A percentile compares a stretch with the other conserved stretches of the same genome.
phyloP scores from a whole-genome alignment of 345 rosid genomes.

The Ceriops tagal region DNA sequence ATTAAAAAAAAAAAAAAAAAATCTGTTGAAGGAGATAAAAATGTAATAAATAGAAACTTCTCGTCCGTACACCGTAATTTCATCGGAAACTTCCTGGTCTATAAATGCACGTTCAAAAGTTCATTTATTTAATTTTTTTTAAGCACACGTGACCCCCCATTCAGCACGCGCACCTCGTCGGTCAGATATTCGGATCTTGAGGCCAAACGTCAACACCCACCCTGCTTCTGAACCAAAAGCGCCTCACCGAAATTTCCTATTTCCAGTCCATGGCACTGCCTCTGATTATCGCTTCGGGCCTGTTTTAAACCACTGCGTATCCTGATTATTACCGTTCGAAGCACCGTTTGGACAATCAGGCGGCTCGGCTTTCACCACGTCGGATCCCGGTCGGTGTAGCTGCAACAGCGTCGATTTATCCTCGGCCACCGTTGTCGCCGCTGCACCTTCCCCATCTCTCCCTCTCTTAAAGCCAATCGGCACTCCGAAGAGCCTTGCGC shows the following conservation, averaged over 20 bases:
- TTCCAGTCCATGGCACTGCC: neutral
- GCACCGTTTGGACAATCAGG: neutral
- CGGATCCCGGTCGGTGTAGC: neutral
- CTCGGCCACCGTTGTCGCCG: neutral
- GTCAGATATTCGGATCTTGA: neutral
- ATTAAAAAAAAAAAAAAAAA: too few relatives aligned
- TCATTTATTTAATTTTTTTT: neutral
- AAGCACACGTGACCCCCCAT: constrained; percentile 24
- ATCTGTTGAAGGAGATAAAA: too few relatives aligned
- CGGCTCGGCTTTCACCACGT: constrained; percentile 16
- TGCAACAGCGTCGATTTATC: constrained; percentile 2
- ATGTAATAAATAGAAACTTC: constrained; percentile 1
- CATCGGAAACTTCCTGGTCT: neutral
- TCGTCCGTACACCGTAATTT: too few relatives aligned
- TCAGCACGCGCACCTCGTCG: constrained; percentile 17
- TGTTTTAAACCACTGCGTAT: neutral
- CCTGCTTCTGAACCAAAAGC: too few relatives aligned
- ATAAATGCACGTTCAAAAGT: neutral
- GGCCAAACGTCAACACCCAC: too few relatives aligned
- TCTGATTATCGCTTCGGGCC: neutral
- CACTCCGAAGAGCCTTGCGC: constrained; percentile 20
- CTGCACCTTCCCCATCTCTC: constrained; percentile 8
- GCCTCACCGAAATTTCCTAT: too few relatives aligned
- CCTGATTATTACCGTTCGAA: neutral
- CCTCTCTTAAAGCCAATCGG: constrained; percentile 23